Conservation (phyloP, 2,329 filamentous ascomycete species). For the Penicillium psychrosexuale region DNA sequence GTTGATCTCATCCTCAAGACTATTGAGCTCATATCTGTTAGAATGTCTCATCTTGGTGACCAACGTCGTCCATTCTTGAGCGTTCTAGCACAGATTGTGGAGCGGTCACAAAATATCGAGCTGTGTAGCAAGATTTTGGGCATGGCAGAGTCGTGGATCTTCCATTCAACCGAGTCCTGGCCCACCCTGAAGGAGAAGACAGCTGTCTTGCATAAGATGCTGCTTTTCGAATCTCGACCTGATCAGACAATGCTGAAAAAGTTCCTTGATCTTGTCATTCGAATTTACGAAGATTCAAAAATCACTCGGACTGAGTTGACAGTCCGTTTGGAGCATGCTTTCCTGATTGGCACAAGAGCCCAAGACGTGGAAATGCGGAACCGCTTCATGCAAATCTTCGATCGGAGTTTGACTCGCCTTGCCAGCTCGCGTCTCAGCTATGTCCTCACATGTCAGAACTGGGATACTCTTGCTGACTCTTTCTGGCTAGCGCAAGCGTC, state of each 20-base stretch:
- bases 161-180: slow-evolving; percentile 90
- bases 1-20: slow-evolving; percentile 90
- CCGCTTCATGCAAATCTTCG: slow-evolving; percentile 93
- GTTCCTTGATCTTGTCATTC: slow-evolving; percentile 92
- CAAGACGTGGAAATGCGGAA: slow-evolving; percentile 96
- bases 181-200: slow-evolving; percentile 98
- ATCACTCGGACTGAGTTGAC: slow-evolving; percentile 93
- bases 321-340: slow-evolving; percentile 95
- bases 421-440: slow-evolving; percentile 86
- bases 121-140: slow-evolving; percentile 89
- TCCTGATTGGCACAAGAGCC: slow-evolving; percentile 89
- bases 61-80: slow-evolving; percentile 90
- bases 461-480: slow-evolving; percentile 90
- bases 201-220: slow-evolving; percentile 98
- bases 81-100: slow-evolving; percentile 88
- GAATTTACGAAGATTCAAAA: slow-evolving; percentile 96
- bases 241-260: slow-evolving; percentile 85
- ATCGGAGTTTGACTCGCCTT: slow-evolving; percentile 88
- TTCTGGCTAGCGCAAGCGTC: slow-evolving; percentile 97
- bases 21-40: slow-evolving; percentile 84
- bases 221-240: slow-evolving; percentile 81
- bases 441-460: slow-evolving; percentile 88
- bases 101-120: slow-evolving; percentile 83
- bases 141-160: slow-evolving; percentile 95
- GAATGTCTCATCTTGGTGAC: slow-evolving; percentile 90